Conservation (phyloP, 257 asterid genomes). For the Rauvolfia tetraphylla region DNA sequence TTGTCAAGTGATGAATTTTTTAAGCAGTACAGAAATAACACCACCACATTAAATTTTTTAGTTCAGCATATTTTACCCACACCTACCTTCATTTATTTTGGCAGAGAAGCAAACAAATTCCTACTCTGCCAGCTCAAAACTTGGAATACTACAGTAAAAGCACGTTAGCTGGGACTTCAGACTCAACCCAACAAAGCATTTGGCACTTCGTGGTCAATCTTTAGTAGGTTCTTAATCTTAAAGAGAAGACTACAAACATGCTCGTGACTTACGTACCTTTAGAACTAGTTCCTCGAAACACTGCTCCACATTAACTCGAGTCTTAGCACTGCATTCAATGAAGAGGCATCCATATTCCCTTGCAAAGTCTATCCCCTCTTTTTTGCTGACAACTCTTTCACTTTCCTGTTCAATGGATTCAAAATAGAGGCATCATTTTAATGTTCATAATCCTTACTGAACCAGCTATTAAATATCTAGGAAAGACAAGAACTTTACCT, state of each 20-base stretch:
- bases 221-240: not conserved
- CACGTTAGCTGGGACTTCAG: not conserved
- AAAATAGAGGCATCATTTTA: not conserved
- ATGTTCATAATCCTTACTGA: not conserved
- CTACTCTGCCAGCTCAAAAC: not conserved
- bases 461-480: not conserved
- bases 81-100: not conserved
- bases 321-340: conserved; percentile 96
- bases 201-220: not conserved
- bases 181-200: not conserved
- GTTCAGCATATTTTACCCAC: not conserved
- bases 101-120: not conserved
- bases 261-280: conserved; percentile 44
- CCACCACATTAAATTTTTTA: not conserved
- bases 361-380: conserved; percentile 82
- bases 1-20: not conserved
- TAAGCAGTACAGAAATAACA: not conserved
- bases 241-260: not conserved
- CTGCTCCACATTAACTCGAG: conserved; percentile 88
- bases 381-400: conserved; percentile 85
- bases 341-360: conserved; percentile 88
- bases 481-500: not conserved
- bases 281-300: conserved; percentile 92
- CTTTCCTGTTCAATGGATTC: conserved; percentile 47
- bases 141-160: not conserved